phyloP scores from a whole-genome alignment of 1,139 yeast genomes.

The Arxiozyma telluris region DNA sequence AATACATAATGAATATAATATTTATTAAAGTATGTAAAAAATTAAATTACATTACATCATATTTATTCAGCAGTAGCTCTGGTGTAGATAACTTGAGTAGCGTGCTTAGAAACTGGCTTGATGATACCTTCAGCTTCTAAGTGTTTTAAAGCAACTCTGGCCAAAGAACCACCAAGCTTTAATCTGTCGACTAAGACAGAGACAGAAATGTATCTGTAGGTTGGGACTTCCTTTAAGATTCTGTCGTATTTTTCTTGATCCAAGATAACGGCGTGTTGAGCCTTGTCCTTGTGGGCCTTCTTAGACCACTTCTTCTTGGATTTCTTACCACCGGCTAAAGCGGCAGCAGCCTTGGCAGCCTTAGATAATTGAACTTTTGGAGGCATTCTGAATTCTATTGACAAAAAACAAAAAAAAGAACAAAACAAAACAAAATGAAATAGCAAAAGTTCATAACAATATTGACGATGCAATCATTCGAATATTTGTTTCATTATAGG shows the following conservation, averaged over 20 bases:
- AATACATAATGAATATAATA: background rate
- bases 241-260: constrained; percentile 99
- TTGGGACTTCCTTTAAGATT: constrained; percentile 98
- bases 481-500: background rate
- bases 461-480: too few species aligned
- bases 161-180: constrained; percentile 98
- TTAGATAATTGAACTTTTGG: constrained; percentile 98
- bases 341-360: constrained; percentile 99
- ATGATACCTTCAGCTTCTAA: constrained; percentile 93
- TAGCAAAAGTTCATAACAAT: too few species aligned
- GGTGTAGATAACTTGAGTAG: constrained; percentile 94
- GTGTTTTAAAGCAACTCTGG: constrained; percentile 95
- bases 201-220: constrained; percentile 96
- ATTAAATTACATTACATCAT: background rate
- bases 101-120: constrained; percentile 89
- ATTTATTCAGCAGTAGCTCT: constrained; percentile 59
- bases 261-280: constrained; percentile 93
- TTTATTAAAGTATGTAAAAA: background rate
- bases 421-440: background rate
- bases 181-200: constrained; percentile 98
- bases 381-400: constrained; percentile 59
- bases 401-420: background rate
- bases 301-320: constrained; percentile 99
- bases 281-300: constrained; percentile 99
- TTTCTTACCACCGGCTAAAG: constrained; percentile 99